Evolutionary conservation across 2,329 filamentous ascomycete genomes (phyloP).

Genomic region (Sclerotinia minor): DNA sequence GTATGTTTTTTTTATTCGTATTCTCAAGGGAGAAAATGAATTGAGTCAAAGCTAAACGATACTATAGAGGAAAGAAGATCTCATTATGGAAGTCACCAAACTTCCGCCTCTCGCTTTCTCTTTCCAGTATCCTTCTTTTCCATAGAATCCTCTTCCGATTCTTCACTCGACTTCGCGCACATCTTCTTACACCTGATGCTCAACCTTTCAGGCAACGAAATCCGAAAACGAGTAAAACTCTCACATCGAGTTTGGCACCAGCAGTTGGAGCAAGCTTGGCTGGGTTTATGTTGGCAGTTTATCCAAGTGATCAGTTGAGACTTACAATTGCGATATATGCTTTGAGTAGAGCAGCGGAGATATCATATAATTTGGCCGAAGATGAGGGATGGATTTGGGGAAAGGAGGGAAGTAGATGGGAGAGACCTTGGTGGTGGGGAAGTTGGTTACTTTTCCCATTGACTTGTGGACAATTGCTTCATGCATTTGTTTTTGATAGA

Average conservation of each 20-base stretch:
- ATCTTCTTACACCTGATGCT: conserved; percentile 77
- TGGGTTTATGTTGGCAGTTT: conserved; percentile 78
- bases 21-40: not conserved
- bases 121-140: conserved; percentile 82
- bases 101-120: conserved; percentile 75
- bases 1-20: conserved; percentile 22
- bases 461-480: conserved; percentile 72
- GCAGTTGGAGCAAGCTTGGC: conserved; percentile 88
- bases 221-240: conserved; percentile 67
- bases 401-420: conserved; percentile 54
- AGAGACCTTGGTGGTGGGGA: conserved; percentile 78
- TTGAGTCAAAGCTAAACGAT: conserved; percentile 22
- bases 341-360: conserved; percentile 79
- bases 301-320: conserved; percentile 67
- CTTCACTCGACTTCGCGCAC: conserved; percentile 74
- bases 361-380: conserved; percentile 80
- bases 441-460: conserved; percentile 80
- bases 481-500: conserved; percentile 74
- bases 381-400: conserved; percentile 69
- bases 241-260: conserved; percentile 83
- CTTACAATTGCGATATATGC: conserved; percentile 80
- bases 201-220: conserved; percentile 81
- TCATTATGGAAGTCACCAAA: conserved; percentile 66
- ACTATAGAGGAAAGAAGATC: conserved; percentile 47
- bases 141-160: conserved; percentile 91